Evolutionary conservation across 371 early-diverging fungal genomes (phyloP).

Genomic region (Mortierella sp.): DNA sequence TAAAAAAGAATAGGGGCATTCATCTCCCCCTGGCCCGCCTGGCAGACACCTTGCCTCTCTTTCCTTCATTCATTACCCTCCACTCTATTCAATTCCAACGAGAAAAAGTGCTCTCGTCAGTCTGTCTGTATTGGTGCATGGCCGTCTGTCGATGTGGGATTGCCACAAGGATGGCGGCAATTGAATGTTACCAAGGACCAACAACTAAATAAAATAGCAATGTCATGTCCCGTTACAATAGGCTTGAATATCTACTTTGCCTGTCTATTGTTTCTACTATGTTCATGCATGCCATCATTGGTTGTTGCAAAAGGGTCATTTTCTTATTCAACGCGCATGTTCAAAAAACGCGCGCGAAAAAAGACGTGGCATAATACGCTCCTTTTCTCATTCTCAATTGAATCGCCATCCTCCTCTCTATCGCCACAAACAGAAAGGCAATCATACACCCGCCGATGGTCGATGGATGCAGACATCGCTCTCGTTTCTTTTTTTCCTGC

Average conservation of each 20-base stretch:
- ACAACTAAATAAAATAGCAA: background rate
- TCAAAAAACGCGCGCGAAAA: too few relatives aligned
- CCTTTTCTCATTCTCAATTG: background rate
- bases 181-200: background rate
- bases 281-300: too few relatives aligned
- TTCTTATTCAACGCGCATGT: too few relatives aligned
- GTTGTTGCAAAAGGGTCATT: too few relatives aligned
- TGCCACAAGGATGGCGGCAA: background rate
- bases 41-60: too few relatives aligned
- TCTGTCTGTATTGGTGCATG: background rate
- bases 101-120: too few relatives aligned
- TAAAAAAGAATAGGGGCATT: too few relatives aligned
- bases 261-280: too few relatives aligned
- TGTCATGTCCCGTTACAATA: background rate
- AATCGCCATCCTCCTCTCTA: background rate
- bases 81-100: too few relatives aligned
- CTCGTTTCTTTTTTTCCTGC: background rate
- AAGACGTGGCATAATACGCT: background rate
- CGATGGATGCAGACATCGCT: slow-evolving; percentile 10
- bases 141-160: background rate
- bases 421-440: background rate
- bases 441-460: background rate
- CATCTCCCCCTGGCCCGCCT: too few relatives aligned
- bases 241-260: too few relatives aligned
- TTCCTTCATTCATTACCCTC: too few relatives aligned